These are phyloP conservation scores for Porphyrellus sp. DNA, from an alignment of 1,284 basidiomycete species.

Conservation along the genomic window DNA sequence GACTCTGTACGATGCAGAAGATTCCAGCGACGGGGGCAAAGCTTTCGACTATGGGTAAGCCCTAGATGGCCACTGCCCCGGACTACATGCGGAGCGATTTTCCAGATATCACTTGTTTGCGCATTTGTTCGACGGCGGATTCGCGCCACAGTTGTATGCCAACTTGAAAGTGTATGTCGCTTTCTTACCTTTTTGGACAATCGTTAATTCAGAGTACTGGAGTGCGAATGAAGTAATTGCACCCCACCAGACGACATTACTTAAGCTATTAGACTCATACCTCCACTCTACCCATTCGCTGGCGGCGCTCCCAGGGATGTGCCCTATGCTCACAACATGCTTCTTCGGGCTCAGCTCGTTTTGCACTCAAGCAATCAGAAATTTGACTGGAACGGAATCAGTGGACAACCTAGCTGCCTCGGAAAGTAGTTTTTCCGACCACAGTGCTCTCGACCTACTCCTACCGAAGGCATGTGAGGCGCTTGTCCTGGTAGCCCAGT, in stretches of 20 bases:
- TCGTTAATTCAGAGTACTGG: slow-evolving; percentile 13
- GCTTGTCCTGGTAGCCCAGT: slow-evolving; percentile 74
- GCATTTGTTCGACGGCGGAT: slow-evolving; percentile 50
- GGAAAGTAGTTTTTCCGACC: slow-evolving; percentile 1
- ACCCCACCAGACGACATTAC: slow-evolving; percentile 78
- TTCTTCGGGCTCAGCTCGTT: slow-evolving; percentile 57
- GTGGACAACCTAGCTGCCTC: not conserved
- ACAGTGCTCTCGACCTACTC: slow-evolving; percentile 53
- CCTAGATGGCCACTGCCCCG: not conserved
- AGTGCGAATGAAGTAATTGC: slow-evolving; percentile 73
- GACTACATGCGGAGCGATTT: slow-evolving; percentile 6
- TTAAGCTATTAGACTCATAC: slow-evolving; percentile 83
- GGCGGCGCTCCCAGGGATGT: slow-evolving; percentile 41
- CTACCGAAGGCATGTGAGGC: slow-evolving; percentile 77
- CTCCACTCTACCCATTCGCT: slow-evolving; percentile 47
- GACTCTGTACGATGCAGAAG: slow-evolving; percentile 60
- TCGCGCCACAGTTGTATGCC: slow-evolving; percentile 48
- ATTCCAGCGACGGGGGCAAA: slow-evolving; percentile 53
- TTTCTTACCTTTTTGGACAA: not conserved
- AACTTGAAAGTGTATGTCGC: slow-evolving; percentile 49
- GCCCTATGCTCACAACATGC: slow-evolving; percentile 47
- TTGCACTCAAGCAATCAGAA: slow-evolving; percentile 49
- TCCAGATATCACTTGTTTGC: slow-evolving; percentile 54
- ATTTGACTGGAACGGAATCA: slow-evolving; percentile 39
- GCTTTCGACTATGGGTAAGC: slow-evolving; percentile 76